Base-by-base conservation (phyloP, 306 rosid genomes). In the Macrotyloma uniflorum region DNA sequence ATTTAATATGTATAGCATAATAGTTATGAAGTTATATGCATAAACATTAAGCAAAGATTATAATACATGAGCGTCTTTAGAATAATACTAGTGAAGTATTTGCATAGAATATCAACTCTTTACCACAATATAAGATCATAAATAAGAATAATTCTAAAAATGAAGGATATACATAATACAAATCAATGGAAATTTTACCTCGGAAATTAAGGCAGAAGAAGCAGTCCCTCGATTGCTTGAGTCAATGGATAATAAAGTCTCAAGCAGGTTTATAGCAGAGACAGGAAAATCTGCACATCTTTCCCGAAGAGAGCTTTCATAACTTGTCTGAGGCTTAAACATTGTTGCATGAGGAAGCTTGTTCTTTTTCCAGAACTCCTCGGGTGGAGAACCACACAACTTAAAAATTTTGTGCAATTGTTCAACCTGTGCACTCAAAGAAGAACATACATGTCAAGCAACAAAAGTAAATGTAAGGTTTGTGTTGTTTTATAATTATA, bases 341-440 rank as follows among this genome's bases (percentile, higher is more conserved):
- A 89, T 91, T 26, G 96, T 85, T 63, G 92, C 87, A 73, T 90
- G 99, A 85, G 99, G 96, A 82, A 93, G 98, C 85, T 84, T 93
- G 16, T 74, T 79, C 62, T 77, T 93, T 73, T 77, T 91, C 99
- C 99, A 96, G 72, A 80, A 96, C 75, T 96, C 99, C 9, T 93
- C 98, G 18, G 92, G 73, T 47, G 99, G 99, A 35, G 98, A 88
- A 49, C 99, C 99, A 70, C 98, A 90, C 50, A 96, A 91, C 85
- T 96, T 96, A 76, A 96, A 93, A 51, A 93, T 90, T 84, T 91
- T 96, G 87, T 96, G 99, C 59, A 96, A 74, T 85, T 96, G 99
- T 79, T 96, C 99, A 63, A 96, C 96, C 98, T 94, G 83, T 59
- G 70, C 49, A 73, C 28, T 64, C 45, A 74, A n/a, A 70, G 53